Conservation (phyloP, 1,284 basidiomycete genomes). For the Clitocybe nebularis region DNA sequence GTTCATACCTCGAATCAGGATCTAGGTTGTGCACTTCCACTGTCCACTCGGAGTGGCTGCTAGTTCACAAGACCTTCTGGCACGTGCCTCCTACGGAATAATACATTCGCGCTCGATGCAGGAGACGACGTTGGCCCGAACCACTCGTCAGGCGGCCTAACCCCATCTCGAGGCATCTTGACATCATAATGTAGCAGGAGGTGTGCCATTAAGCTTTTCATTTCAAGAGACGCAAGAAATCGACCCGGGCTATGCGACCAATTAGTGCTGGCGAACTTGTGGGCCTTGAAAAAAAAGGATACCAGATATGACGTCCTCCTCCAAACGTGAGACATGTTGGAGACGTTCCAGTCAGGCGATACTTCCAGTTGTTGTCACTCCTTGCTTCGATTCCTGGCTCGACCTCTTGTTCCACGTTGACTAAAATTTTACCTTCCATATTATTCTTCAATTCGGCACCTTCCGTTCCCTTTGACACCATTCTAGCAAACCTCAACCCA, state of each 20-base stretch:
- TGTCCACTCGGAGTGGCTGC: too few species aligned
- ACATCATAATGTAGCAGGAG: constrained; percentile 11
- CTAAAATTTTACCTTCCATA: too few species aligned
- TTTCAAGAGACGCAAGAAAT: constrained; percentile 10
- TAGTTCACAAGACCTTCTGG: too few species aligned
- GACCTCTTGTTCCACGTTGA: too few species aligned
- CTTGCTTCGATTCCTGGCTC: too few species aligned
- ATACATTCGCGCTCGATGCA: too few species aligned
- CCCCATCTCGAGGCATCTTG: constrained; percentile 11
- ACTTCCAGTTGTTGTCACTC: constrained; percentile 2
- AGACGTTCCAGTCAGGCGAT: constrained; percentile 8
- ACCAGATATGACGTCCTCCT: constrained; percentile 13
- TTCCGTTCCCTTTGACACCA: constrained; percentile 5
- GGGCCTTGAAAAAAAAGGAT: too few species aligned
- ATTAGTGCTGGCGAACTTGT: too few species aligned
- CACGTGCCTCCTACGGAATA: too few species aligned
- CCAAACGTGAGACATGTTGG: constrained; percentile 12
- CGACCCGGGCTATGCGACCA: constrained; percentile 10
- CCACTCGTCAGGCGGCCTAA: constrained; percentile 11
- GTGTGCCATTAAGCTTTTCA: constrained; percentile 12
- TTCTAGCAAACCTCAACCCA: constrained; percentile 10
- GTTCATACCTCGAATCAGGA: too few species aligned
- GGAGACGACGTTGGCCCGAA: constrained; percentile 11
- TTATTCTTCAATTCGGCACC: too few species aligned
- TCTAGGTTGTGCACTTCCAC: too few species aligned